Percentiles rank a stretch among this genome's conserved stretches.
Conservation (phyloP, 2,329 filamentous ascomycete species). For the Colletotrichum sp. region DNA sequence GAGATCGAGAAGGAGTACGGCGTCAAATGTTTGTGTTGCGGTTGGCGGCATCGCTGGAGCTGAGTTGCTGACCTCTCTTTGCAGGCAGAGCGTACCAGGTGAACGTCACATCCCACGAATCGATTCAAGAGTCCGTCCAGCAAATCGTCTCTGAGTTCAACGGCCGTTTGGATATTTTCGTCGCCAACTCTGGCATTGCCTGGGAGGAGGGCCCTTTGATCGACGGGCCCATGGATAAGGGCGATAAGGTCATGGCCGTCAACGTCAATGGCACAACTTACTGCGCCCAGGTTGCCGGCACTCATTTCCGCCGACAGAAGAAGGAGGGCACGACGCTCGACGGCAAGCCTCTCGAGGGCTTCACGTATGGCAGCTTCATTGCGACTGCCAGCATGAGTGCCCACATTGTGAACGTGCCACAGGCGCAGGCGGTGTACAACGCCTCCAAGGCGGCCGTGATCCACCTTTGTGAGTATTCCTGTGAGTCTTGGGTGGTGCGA, state of each 20-base stretch:
- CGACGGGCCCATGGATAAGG: constrained; percentile 67
- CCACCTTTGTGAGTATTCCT: constrained; percentile 53
- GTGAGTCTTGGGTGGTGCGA: no score
- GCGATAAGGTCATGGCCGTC: constrained; percentile 70
- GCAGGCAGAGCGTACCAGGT: constrained; percentile 67
- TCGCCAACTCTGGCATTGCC: constrained; percentile 79
- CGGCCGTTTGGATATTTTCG: constrained; percentile 77
- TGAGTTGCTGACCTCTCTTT: neutral
- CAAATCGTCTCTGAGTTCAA: constrained; percentile 70
- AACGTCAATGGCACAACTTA: constrained; percentile 82
- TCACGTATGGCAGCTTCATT: constrained; percentile 72
- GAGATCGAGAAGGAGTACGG: constrained; percentile 70
- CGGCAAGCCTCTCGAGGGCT: constrained; percentile 66
- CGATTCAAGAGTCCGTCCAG: constrained; percentile 56
- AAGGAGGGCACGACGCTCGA: constrained; percentile 67
- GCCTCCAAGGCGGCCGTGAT: constrained; percentile 71
- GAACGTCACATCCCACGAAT: constrained; percentile 59
- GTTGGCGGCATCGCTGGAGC: neutral
- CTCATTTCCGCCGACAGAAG: constrained; percentile 74
- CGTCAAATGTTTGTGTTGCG: constrained; percentile 64
- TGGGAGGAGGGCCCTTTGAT: constrained; percentile 74
- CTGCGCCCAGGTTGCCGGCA: constrained; percentile 73
- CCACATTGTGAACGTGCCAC: constrained; percentile 79
- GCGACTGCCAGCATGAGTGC: constrained; percentile 81
- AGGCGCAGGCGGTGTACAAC: constrained; percentile 77